Evolutionary conservation across 306 rosid genomes (phyloP).

Genomic region (Begonia loranthoides): DNA sequence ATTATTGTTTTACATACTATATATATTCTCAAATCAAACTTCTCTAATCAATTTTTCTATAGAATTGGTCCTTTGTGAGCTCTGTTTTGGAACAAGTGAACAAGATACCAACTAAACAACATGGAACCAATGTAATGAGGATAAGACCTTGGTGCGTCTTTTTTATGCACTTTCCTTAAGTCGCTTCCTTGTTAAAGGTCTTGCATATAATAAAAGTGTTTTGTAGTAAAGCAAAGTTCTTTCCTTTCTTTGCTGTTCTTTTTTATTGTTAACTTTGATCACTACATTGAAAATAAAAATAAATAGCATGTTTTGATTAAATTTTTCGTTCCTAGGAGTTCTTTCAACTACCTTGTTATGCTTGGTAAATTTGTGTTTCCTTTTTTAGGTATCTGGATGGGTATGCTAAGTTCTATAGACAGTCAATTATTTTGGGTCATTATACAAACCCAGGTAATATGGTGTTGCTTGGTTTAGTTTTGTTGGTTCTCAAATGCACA

Average conservation of each 20-base stretch:
- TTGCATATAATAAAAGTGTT: not conserved
- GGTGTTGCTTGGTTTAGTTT: constrained; percentile 2
- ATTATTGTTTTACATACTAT: constrained; percentile 6
- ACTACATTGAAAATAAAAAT: no score
- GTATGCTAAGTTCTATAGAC: constrained; percentile 65
- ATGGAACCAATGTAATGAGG: constrained; percentile 74
- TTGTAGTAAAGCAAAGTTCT: not conserved
- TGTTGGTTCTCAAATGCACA: not conserved
- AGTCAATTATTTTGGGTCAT: constrained; percentile 56
- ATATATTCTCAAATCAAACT: not conserved
- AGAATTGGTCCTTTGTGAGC: constrained; percentile 78
- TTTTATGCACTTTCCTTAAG: not conserved
- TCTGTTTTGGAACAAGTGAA: constrained; percentile 62
- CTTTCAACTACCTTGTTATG: no score
- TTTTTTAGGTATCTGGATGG: constrained; percentile 66
- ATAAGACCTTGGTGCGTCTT: constrained; percentile 64
- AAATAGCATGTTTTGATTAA: no score
- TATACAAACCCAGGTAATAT: constrained; percentile 61
- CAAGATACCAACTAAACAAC: constrained; percentile 59
- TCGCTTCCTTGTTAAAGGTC: not conserved
- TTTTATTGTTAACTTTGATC: no score
- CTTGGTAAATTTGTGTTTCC: not conserved
- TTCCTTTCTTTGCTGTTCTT: no score
- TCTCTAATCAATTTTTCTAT: constrained; percentile 2
- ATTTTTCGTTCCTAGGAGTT: no score